phyloP scores from a whole-genome alignment of 768 basidiomycete species.

The Lepiota subincarnata region DNA sequence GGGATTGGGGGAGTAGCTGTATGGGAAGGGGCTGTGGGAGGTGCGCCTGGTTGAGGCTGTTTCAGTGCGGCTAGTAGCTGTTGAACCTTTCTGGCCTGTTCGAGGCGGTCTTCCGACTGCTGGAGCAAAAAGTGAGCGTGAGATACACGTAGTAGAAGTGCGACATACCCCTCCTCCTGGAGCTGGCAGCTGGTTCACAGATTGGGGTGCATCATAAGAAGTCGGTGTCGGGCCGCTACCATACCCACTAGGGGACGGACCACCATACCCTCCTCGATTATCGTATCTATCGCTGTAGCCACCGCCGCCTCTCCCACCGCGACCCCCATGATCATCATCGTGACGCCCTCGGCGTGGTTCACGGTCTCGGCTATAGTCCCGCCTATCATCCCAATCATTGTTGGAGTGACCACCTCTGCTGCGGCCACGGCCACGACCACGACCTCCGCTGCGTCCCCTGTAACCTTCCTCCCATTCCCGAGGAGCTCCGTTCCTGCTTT shows the following conservation, averaged over 20 bases:
- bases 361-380: constrained; percentile 42
- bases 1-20: constrained; percentile 32
- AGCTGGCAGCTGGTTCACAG: constrained; percentile 24
- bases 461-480: constrained; percentile 49
- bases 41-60: constrained; percentile 47
- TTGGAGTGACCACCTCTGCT: constrained; percentile 28
- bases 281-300: constrained; percentile 44
- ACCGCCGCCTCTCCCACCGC: constrained; percentile 20
- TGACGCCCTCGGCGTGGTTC: constrained; percentile 38
- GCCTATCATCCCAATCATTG: constrained; percentile 33
- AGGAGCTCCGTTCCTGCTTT: constrained; percentile 29
- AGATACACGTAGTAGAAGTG: not conserved
- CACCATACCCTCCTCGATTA: constrained; percentile 33
- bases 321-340: constrained; percentile 35
- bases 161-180: constrained; percentile 20
- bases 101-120: constrained; percentile 73
- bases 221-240: constrained; percentile 15
- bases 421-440: constrained; percentile 41
- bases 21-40: constrained; percentile 30
- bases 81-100: constrained; percentile 85
- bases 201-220: constrained; percentile 28
- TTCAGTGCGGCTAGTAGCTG: constrained; percentile 82
- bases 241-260: constrained; percentile 25
- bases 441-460: constrained; percentile 32
- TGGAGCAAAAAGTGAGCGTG: constrained; percentile 16